phyloP scores from a whole-genome alignment of 257 asterid genomes.

The Gentiana dahurica region DNA sequence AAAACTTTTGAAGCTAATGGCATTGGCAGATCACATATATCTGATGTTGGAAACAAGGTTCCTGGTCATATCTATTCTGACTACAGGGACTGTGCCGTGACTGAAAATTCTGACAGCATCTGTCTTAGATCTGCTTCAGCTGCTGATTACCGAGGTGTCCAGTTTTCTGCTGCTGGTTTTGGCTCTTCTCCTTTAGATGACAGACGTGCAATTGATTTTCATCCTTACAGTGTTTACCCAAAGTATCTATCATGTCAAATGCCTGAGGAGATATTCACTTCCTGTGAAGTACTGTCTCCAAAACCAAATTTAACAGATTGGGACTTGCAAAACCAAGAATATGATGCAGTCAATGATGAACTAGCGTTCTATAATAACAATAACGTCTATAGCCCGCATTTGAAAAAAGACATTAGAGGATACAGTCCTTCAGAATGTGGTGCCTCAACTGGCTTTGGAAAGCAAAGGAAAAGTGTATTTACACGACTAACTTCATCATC shows the following conservation, averaged over 20 bases:
- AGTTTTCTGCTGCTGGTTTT: conserved; percentile 14
- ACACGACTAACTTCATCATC: conserved; percentile 36
- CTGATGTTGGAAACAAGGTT: neutral
- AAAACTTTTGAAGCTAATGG: conserved; percentile 13
- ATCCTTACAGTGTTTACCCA: conserved; percentile 10
- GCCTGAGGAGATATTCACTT: conserved; percentile 16
- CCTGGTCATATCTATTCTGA: neutral
- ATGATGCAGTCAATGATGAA: conserved; percentile 18
- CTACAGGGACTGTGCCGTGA: neutral
- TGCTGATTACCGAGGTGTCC: conserved; percentile 17
- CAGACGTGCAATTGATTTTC: conserved; percentile 16
- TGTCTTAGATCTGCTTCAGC: conserved; percentile 24
- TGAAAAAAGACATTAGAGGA: conserved; percentile 13
- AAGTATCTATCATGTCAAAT: conserved; percentile 20
- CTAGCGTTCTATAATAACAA: conserved; percentile 1
- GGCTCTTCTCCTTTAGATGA: conserved; percentile 9
- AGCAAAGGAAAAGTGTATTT: conserved; percentile 51
- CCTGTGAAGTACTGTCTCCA: conserved; percentile 12
- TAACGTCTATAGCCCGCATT: conserved; percentile 8
- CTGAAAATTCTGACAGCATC: conserved; percentile 14
- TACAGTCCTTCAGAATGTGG: conserved; percentile 20
- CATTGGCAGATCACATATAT: neutral
- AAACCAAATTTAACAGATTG: conserved; percentile 10
- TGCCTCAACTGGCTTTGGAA: conserved; percentile 16
- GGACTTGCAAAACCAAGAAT: conserved; percentile 14